Evolutionary conservation across 176 grass and related monocot genomes (phyloP), one percentile per base, ranked within the genome.

Genomic region (Miscanthus lutarioriparius): DNA sequence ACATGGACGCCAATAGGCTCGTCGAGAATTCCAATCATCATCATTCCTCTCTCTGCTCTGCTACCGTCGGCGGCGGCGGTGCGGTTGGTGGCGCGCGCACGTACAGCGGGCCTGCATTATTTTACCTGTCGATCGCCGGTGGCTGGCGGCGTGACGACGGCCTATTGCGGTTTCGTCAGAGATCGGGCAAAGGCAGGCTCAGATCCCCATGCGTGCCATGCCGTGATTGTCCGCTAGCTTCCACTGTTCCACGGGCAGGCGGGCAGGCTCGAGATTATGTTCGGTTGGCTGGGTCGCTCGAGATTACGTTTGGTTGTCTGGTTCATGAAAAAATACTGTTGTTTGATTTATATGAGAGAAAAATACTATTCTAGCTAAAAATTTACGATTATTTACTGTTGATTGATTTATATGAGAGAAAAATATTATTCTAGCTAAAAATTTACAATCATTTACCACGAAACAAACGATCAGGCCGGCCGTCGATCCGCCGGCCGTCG

Each of bases 21-120:
- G 8, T 70, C 64, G 82, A 73, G 79, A 39, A 82, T 72, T 56
- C 36, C 83, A 67, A 86, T 90, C 83, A 67, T 90, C 83, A 67
- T 86, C 40, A 7, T 41, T 74, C 40, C 47, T 76, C 49, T 30
- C 49, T 26, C 33, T 8, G 8, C 13, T 22, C 4, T 61, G n/a
- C 45, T 26, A 9, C 2, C 13, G 45, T 35, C 71, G 2, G 22
- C 11, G 13, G 7, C 26, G 10, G 72, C 15, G 37, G 15, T 6
- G 13, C 47, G 14, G 47, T 17, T 82, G 83, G 88, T 89, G 36
- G 83, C 53, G 78, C 78, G 64, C 70, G 49, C 13, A 54, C 78
- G 47, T 8, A 8, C 23, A 12, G 3, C 28, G 41, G 20, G 6
- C 19, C 28, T 80, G 19, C 22, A 64, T 64, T 85, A 41, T 81